phyloP scores from a whole-genome alignment of 768 basidiomycete species.

The Amanita fuliginea region DNA sequence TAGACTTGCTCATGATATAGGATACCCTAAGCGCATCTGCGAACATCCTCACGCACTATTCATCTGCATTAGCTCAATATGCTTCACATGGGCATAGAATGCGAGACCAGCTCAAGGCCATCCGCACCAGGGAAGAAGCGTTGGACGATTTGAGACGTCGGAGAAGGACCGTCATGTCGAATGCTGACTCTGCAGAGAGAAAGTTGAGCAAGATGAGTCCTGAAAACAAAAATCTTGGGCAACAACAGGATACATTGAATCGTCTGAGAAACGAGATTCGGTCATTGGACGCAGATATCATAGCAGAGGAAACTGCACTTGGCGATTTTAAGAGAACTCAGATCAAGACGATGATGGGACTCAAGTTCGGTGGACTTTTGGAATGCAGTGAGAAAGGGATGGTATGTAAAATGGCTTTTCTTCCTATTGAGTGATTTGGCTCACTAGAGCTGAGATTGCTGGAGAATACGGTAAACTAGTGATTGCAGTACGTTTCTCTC shows the following conservation, averaged over 20 bases:
- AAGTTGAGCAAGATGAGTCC: conserved; percentile 85
- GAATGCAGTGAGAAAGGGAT: conserved; percentile 79
- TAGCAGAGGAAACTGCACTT: conserved; percentile 69
- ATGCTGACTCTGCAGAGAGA: conserved; percentile 77
- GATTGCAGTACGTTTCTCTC: conserved; percentile 23
- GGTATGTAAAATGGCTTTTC: conserved; percentile 19
- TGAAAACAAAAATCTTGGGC: conserved; percentile 72
- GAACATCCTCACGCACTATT: conserved; percentile 54
- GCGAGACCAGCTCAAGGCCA: conserved; percentile 67
- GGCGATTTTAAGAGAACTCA: conserved; percentile 76
- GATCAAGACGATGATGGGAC: conserved; percentile 58
- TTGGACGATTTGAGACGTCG: conserved; percentile 69
- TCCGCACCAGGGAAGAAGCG: conserved; percentile 76
- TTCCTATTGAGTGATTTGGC: neutral
- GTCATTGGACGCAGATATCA: conserved; percentile 69
- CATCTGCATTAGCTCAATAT: conserved; percentile 56
- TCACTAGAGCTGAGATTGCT: conserved; percentile 27
- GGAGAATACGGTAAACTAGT: conserved; percentile 45
- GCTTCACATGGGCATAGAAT: conserved; percentile 61
- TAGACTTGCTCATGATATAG: conserved; percentile 22
- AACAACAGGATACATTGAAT: conserved; percentile 66
- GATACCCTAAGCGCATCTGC: conserved; percentile 67
- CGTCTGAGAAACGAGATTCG: conserved; percentile 68
- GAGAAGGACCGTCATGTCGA: conserved; percentile 50
- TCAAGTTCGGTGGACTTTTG: conserved; percentile 81